These are phyloP conservation scores for Punica granatum DNA, from an alignment of 345 rosid species.

Conservation along the genomic window DNA sequence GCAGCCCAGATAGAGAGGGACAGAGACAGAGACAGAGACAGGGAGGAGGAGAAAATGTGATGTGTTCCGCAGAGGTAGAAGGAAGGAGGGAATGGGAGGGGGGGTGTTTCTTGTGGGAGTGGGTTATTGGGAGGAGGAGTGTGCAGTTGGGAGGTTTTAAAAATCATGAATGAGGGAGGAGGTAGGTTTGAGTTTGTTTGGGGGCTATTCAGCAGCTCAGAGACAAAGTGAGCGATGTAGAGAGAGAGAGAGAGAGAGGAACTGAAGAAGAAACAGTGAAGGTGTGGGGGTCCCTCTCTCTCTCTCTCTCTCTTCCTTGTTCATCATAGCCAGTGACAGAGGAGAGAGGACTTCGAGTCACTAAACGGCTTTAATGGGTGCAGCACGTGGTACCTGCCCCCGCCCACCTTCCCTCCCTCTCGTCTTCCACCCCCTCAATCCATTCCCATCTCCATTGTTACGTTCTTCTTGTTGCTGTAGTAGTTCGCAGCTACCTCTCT, in stretches of 20 bases:
- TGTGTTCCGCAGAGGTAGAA: not conserved
- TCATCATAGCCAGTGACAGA: too few species aligned
- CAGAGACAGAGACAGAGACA: not conserved
- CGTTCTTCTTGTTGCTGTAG: not conserved
- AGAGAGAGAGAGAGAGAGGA: not conserved
- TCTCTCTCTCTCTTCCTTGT: not conserved
- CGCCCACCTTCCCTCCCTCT: not conserved
- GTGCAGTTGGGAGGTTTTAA: conserved; percentile 8
- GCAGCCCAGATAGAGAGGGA: not conserved
- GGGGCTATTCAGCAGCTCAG: conserved; percentile 2
- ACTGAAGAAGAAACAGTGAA: not conserved
- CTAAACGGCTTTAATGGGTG: conserved; percentile 7
- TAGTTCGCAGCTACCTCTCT: conserved; percentile 15
- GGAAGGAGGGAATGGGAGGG: not conserved
- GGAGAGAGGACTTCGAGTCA: not conserved
- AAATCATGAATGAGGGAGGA: conserved; percentile 6
- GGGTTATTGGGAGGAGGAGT: not conserved
- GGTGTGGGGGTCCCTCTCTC: not conserved
- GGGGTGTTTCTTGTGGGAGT: not conserved
- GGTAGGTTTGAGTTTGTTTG: conserved; percentile 14
- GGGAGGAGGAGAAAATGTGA: not conserved
- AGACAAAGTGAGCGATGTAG: not conserved
- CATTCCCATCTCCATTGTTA: too few species aligned
- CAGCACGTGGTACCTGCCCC: conserved; percentile 19
- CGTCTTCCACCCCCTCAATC: not conserved